A percentile compares a stretch with the other conserved stretches of the same genome.
Evolutionary conservation across 75 land plant species (phyloP).

Genomic region (Pseudotsuga menziesii): DNA sequence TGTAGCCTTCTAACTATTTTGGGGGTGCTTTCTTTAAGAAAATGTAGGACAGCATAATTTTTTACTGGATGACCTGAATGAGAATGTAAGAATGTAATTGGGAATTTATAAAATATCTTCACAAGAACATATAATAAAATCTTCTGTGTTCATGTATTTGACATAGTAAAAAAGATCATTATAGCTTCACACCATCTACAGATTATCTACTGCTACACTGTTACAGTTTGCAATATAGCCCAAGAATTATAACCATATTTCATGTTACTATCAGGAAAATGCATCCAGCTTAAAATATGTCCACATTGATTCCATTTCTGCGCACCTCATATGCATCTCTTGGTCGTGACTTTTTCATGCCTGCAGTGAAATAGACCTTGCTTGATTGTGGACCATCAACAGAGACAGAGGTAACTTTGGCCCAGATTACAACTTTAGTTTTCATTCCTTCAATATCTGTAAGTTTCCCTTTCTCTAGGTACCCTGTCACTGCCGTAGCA

Average conservation of each 20-base stretch:
- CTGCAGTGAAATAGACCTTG: slow-evolving; percentile 63
- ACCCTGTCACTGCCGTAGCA: slow-evolving; percentile 62
- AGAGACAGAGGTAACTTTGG: slow-evolving; percentile 65
- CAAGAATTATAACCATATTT: background rate
- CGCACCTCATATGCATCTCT: slow-evolving; percentile 73
- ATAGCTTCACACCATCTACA: background rate
- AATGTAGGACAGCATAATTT: background rate
- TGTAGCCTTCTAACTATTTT: background rate
- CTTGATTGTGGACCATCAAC: slow-evolving; percentile 32
- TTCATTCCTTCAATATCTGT: slow-evolving; percentile 85
- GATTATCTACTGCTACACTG: too few species aligned
- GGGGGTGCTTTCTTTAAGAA: background rate
- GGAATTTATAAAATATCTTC: background rate
- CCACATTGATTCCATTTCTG: slow-evolving; percentile 66
- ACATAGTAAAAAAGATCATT: background rate
- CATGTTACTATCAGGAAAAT: background rate
- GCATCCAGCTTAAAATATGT: slow-evolving; percentile 46
- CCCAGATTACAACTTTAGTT: slow-evolving; percentile 89
- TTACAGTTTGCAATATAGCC: background rate
- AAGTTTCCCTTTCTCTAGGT: slow-evolving; percentile 79
- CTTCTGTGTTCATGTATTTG: background rate
- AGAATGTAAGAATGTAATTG: background rate
- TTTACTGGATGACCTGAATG: background rate
- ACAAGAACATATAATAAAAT: background rate
- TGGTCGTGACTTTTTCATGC: slow-evolving; percentile 73